phyloP scores from a whole-genome alignment of 805 yeast species.

The Maudiozyma bulderi region DNA sequence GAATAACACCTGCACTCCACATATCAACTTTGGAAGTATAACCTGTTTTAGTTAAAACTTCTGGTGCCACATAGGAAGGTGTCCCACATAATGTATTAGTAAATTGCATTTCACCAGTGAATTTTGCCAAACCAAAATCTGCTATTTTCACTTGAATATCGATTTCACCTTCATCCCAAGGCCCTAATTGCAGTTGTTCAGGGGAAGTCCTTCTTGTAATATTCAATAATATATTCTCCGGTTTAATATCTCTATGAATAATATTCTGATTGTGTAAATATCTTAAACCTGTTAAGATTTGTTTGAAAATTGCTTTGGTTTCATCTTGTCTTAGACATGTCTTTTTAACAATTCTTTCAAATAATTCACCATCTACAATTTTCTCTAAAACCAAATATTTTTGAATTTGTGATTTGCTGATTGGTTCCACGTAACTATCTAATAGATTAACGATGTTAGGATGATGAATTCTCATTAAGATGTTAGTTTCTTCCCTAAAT shows the following conservation, averaged over 20 bases:
- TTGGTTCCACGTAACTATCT: constrained; percentile 48
- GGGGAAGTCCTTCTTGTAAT: constrained; percentile 37
- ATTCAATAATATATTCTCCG: constrained; percentile 55
- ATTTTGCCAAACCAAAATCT: constrained; percentile 62
- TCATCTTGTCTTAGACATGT: constrained; percentile 53
- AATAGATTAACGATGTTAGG: constrained; percentile 61
- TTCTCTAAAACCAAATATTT: constrained; percentile 61
- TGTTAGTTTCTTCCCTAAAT: constrained; percentile 58
- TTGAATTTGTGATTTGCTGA: constrained; percentile 34
- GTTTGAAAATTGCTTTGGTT: constrained; percentile 52
- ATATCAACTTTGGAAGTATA: constrained; percentile 68
- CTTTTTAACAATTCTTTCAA: constrained; percentile 60
- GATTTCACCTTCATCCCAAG: constrained; percentile 44
- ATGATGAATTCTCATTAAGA: constrained; percentile 55
- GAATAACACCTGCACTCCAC: constrained; percentile 74
- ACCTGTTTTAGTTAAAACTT: constrained; percentile 45
- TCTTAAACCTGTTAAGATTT: constrained; percentile 54
- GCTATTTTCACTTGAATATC: constrained; percentile 67
- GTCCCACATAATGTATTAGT: constrained; percentile 79
- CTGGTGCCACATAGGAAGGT: constrained; percentile 84
- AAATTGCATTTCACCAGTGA: constrained; percentile 59
- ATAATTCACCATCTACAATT: constrained; percentile 65
- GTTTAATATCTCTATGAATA: constrained; percentile 72
- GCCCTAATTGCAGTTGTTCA: constrained; percentile 28
- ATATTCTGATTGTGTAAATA: constrained; percentile 61